These are phyloP conservation scores for Cryomyces minteri DNA, from an alignment of 495 filamentous ascomycete species.

Conservation along the genomic window DNA sequence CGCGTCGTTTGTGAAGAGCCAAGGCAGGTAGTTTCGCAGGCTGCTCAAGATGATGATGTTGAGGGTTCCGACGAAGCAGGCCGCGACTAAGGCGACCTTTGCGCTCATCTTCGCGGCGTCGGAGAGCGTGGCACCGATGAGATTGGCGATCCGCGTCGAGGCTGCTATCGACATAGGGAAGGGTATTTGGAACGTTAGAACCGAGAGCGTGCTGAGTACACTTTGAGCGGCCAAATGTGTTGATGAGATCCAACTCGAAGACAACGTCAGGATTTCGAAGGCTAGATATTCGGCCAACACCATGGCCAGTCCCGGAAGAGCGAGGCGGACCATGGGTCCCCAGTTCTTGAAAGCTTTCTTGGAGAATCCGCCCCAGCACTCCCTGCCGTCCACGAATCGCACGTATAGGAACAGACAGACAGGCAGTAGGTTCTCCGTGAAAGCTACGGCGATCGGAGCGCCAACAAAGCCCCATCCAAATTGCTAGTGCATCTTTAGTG, in stretches of 20 bases:
- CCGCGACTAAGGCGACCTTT: slow-evolving; percentile 34
- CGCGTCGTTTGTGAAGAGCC: slow-evolving; percentile 60
- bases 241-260: slow-evolving; percentile 26
- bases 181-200: slow-evolving; percentile 21
- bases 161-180: slow-evolving; percentile 23
- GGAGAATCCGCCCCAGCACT: slow-evolving; percentile 74
- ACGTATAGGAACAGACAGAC: slow-evolving; percentile 55
- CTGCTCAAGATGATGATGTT: slow-evolving; percentile 49
- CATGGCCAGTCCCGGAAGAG: slow-evolving; percentile 76
- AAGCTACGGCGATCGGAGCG: slow-evolving; percentile 65
- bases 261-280: slow-evolving; percentile 36
- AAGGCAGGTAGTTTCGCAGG: slow-evolving; percentile 48
- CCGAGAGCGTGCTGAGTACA: slow-evolving; percentile 31
- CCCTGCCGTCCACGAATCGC: slow-evolving; percentile 30
- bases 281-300: slow-evolving; percentile 76
- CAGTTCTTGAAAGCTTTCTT: slow-evolving; percentile 55
- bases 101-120: slow-evolving; percentile 19
- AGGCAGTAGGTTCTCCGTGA: slow-evolving; percentile 70
- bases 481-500: slow-evolving; percentile 19
- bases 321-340: slow-evolving; percentile 72
- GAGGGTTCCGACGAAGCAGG: slow-evolving; percentile 50
- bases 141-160: slow-evolving; percentile 22
- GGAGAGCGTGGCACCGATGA: slow-evolving; percentile 20
- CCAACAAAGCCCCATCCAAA: slow-evolving; percentile 66
- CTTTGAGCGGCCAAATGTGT: slow-evolving; percentile 45